A percentile compares a stretch with the other conserved stretches of the same genome.
phyloP scores from a whole-genome alignment of 2,329 filamentous ascomycete genomes.

The Fusarium papillatum region DNA sequence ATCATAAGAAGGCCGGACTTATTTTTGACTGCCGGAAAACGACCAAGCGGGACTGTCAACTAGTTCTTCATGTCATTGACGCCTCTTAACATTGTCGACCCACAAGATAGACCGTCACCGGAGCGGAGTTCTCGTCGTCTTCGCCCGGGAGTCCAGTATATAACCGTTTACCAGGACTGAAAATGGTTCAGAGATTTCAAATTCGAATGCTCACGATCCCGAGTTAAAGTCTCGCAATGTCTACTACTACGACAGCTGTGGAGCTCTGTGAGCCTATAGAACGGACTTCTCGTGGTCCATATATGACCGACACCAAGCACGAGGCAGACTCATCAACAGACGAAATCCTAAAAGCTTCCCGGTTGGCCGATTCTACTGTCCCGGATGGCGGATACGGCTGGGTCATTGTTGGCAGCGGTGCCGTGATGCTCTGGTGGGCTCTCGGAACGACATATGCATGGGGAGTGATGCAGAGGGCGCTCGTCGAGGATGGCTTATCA shows the following conservation, averaged over 20 bases:
- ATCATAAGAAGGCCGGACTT: background rate
- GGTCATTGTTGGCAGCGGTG: constrained; percentile 65
- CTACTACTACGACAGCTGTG: constrained; percentile 14
- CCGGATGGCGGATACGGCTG: constrained; percentile 71
- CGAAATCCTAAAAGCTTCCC: constrained; percentile 56
- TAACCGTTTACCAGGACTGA: background rate
- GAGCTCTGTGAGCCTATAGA: constrained; percentile 15
- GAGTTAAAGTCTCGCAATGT: background rate
- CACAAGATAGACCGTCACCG: background rate
- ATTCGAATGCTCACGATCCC: background rate
- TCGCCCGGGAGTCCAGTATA: background rate
- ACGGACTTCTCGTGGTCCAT: constrained; percentile 7
- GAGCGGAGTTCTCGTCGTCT: background rate
- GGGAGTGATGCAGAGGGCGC: constrained; percentile 71
- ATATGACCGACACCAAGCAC: background rate
- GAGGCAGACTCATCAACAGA: constrained; percentile 18
- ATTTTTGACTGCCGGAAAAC: background rate
- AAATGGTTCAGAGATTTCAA: background rate
- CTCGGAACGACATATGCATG: constrained; percentile 70
- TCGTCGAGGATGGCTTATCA: constrained; percentile 63
- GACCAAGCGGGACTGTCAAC: background rate
- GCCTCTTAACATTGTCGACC: constrained; percentile 2
- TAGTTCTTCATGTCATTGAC: background rate
- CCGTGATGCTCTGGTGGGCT: constrained; percentile 67
- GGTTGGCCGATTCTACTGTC: constrained; percentile 57